Base-by-base conservation (phyloP, 163 green algal genomes). In the Chloroidium sp. region DNA sequence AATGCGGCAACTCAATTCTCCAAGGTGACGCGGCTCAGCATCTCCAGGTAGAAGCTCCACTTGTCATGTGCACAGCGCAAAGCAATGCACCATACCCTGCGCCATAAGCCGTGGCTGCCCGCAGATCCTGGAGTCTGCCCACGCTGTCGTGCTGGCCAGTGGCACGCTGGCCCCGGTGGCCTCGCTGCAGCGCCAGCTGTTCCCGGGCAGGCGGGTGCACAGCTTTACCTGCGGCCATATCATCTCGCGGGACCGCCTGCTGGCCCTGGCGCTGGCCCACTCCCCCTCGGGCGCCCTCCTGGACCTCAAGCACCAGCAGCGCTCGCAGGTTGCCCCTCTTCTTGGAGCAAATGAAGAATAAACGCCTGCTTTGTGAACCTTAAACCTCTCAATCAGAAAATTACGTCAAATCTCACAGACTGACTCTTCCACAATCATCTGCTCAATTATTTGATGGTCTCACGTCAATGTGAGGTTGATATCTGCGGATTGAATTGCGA, bases 141-240 rank as follows among this genome's bases (percentile, higher is more conserved):
- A 89, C 58, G 87, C 91, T 8, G 93, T 98, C 2, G 82, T 99
- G n/a, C 90, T 99, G 0, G 95, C 94, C 12, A 96, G 92, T 1
- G 96, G 96, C 81, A 99, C 96, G 0, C 90, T 99, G 14, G 90
- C 93, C 1, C 96, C 96, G 0, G 67, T 95, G 4, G 78, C 83
- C 4, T 85, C 88, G 68, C 80, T 98, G 62, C 78, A 83, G 8
- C 84, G 88, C 62, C 90, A 95, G 84, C 92, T 98, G 14, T 96
- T 98, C 79, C 90, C 92, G 0, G 77, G 69, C 3, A 58, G 90
- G 61, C 80, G 60, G 59, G 62, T 97, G 59, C 81, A 80, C 13
- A 86, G 89, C 78, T 98, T 97, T 79, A 86, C 81, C 60, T 98
- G 96, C 82, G 94, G 93, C 12, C 96, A 99, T 82, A 92, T 99